Percentiles rank a stretch among this genome's conserved stretches.
phyloP scores from a whole-genome alignment of 345 rosid species.

The Dimocarpus longan region DNA sequence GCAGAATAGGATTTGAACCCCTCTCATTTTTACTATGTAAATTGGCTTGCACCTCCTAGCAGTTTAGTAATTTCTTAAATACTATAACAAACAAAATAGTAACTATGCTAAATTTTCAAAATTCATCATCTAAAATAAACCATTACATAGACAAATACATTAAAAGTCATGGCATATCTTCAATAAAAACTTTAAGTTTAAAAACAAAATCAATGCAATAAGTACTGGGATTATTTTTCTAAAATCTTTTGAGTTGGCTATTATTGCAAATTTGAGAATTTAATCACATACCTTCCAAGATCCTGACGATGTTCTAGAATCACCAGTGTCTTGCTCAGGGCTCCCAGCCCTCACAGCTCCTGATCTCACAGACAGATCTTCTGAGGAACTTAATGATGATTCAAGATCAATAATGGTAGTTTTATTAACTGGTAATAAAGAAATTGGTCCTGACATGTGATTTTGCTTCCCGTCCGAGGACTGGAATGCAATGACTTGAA shows the following conservation, averaged over 20 bases:
- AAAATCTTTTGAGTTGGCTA: too few species aligned
- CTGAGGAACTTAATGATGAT: slow-evolving; percentile 78
- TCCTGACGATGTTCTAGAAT: slow-evolving; percentile 51
- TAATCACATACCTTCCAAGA: slow-evolving; percentile 52
- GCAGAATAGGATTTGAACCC: too few species aligned
- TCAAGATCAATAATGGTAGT: slow-evolving; percentile 66
- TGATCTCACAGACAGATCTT: slow-evolving; percentile 43
- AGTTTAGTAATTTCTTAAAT: not conserved
- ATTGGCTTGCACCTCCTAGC: not conserved
- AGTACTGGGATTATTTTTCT: too few species aligned
- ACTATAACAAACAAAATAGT: not conserved
- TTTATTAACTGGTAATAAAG: slow-evolving; percentile 54
- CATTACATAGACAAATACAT: not conserved
- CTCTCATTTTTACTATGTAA: too few species aligned
- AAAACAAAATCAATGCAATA: not conserved
- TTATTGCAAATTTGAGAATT: slow-evolving; percentile 1
- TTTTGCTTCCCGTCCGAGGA: slow-evolving; percentile 85
- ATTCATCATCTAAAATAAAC: not conserved
- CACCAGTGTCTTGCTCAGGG: slow-evolving; percentile 68
- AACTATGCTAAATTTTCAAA: not conserved
- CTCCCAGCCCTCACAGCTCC: slow-evolving; percentile 47
- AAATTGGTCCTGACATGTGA: slow-evolving; percentile 46
- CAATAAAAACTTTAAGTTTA: not conserved
- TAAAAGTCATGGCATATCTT: not conserved
- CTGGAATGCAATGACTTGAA: slow-evolving; percentile 97